phyloP scores from a whole-genome alignment of 768 basidiomycete species.

The Naganishia onofrii region DNA sequence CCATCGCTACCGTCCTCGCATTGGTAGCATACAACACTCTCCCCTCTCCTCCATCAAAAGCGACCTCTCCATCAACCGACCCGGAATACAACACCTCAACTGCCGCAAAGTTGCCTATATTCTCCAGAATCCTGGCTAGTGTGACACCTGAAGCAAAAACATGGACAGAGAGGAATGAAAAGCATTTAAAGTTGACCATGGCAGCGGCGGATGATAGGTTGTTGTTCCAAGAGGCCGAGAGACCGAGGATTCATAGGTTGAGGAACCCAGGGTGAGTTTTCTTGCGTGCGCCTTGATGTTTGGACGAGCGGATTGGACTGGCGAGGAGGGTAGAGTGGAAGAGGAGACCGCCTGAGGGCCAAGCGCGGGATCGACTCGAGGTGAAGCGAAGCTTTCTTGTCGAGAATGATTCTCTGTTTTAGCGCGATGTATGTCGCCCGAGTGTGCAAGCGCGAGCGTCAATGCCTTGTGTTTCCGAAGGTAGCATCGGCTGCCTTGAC shows the following conservation, averaged over 20 bases:
- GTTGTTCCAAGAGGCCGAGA: slow-evolving; percentile 54
- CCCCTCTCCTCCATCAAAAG: slow-evolving; percentile 42
- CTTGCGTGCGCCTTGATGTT: too few relatives aligned
- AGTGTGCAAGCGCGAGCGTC: neutral
- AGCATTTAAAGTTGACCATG: slow-evolving; percentile 51
- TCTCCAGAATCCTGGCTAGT: slow-evolving; percentile 49
- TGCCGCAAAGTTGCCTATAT: slow-evolving; percentile 34
- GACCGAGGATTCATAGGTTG: slow-evolving; percentile 49
- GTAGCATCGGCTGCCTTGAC: too few relatives aligned
- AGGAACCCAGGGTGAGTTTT: slow-evolving; percentile 52
- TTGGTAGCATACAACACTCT: slow-evolving; percentile 47
- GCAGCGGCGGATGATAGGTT: slow-evolving; percentile 51
- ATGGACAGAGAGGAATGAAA: slow-evolving; percentile 52
- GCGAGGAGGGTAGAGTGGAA: too few relatives aligned
- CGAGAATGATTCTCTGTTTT: too few relatives aligned
- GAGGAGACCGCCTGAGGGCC: too few relatives aligned
- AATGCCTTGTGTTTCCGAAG: too few relatives aligned
- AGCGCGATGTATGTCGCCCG: too few relatives aligned
- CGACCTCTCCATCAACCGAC: slow-evolving; percentile 39
- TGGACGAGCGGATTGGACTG: too few relatives aligned
- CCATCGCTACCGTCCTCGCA: slow-evolving; percentile 42
- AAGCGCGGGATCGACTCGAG: too few relatives aligned
- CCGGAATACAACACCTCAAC: slow-evolving; percentile 33
- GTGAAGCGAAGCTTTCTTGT: too few relatives aligned
- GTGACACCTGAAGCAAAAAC: slow-evolving; percentile 45